Evolutionary conservation across 1,284 basidiomycete species (phyloP), one percentile per base, ranked within the genome.

Genomic region (Stygiomarasmius scandens): DNA sequence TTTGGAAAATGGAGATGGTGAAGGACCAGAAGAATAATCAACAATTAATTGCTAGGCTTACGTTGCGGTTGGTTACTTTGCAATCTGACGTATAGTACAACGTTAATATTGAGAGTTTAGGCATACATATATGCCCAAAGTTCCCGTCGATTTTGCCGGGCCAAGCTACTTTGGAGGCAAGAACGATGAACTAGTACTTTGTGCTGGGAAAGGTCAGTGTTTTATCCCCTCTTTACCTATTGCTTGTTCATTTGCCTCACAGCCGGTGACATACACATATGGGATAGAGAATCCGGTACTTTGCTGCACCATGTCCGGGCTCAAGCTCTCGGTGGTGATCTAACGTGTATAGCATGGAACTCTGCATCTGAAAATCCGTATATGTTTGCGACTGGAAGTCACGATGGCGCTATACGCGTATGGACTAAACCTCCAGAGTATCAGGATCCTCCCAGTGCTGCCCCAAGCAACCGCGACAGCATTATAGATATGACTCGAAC

Each of bases 221-320:
- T 36, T 24, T 6, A 16, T 24, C 27, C 14, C 9, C 38, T 43
- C n/a, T 20, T 22, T 14, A 14, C 45, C 6, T 9, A n/a, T 53
- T 8, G 27, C 36, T n/a, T 16, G 22, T 34, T 20, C 24, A 9
- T 19, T 16, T 58, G n/a, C 56, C n/a, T 32, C 22, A 2, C 56
- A 91, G 90, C 80, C 60, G 90, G 90, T 1, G 88, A 91, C 64
- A 85, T 92, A 27, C 86, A 90, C 64, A 89, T 92, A n/a, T 92
- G 90, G 90, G 90, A 92, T 66, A 81, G 85, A 57, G 87, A 90
- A 70, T 87, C 87, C 8, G 90, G 81, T 9, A 78, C 82, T 20
- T 70, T 88, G 2, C 73, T 92, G 3, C 87, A 89, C 59, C 81
- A 85, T 62, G 77, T 92, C 58, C 82, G 80, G 20, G 79, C 84